A percentile compares a stretch with the other conserved stretches of the same genome.
phyloP scores from a whole-genome alignment of 306 rosid species.

The Dalbergia cultrata region DNA sequence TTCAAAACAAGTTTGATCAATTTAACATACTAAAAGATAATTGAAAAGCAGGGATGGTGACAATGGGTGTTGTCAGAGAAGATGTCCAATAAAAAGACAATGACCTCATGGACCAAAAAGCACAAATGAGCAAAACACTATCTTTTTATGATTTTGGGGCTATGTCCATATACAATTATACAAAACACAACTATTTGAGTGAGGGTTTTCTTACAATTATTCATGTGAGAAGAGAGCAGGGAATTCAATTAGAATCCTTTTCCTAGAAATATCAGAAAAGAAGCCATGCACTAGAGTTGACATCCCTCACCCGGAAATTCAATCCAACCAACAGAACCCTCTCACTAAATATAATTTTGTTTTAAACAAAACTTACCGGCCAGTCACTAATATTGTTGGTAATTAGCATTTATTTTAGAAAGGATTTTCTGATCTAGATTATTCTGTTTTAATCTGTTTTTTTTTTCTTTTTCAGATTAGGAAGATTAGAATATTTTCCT shows the following conservation, averaged over 20 bases:
- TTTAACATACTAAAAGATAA: constrained; percentile 32
- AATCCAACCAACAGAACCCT: constrained; percentile 30
- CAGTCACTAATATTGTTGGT: constrained; percentile 9
- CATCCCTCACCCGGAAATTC: constrained; percentile 29
- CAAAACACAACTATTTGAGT: not conserved
- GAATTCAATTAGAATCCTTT: constrained; percentile 14
- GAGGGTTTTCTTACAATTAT: not conserved
- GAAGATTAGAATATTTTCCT: too few species aligned
- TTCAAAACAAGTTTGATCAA: constrained; percentile 31
- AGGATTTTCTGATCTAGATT: too few species aligned
- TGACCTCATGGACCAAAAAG: constrained; percentile 32
- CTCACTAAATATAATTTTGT: not conserved
- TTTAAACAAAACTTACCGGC: constrained; percentile 21
- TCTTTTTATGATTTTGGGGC: not conserved
- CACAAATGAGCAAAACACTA: constrained; percentile 6
- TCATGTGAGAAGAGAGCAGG: constrained; percentile 5
- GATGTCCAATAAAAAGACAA: constrained; percentile 19
- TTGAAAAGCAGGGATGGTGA: not conserved
- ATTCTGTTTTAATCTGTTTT: too few species aligned
- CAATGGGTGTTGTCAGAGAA: constrained; percentile 4
- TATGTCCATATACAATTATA: not conserved
- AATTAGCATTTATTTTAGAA: too few species aligned
- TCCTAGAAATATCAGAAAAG: constrained; percentile 19
- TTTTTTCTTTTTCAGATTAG: too few species aligned
- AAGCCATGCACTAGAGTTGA: constrained; percentile 21